These are phyloP conservation scores for Ophiostoma ulmi DNA, from an alignment of 2,329 filamentous ascomycete genomes.

Conservation along the genomic window DNA sequence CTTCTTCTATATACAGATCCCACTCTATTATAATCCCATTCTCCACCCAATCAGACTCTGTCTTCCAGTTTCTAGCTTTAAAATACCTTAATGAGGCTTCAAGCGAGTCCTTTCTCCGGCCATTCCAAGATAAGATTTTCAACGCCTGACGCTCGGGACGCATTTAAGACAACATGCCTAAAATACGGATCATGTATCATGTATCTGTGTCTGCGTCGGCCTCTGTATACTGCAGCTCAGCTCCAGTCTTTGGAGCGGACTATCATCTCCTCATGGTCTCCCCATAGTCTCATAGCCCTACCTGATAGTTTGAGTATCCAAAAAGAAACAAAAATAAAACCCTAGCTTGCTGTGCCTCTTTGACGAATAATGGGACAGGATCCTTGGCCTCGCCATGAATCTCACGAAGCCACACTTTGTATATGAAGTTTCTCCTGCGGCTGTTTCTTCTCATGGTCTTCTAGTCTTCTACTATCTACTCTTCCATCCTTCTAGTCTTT, in stretches of 20 bases:
- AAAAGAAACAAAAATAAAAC: conserved; percentile 8
- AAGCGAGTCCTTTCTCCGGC: background rate
- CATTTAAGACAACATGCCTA: background rate
- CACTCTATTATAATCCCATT: conserved; percentile 4
- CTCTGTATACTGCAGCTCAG: background rate
- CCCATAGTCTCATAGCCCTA: conserved; percentile 5
- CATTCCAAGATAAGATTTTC: conserved; percentile 1
- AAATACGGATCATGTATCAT: background rate
- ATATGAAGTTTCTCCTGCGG: background rate
- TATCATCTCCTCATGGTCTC: background rate
- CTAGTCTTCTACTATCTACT: background rate
- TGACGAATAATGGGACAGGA: conserved; percentile 16
- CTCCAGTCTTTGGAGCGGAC: background rate
- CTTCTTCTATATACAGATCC: conserved; percentile 7
- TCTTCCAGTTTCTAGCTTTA: conserved; percentile 1
- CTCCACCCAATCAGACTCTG: background rate
- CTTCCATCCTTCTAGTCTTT: background rate
- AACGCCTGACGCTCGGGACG: background rate
- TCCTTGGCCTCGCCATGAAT: conserved; percentile 11
- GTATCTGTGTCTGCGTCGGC: background rate
- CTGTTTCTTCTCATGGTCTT: conserved; percentile 1
- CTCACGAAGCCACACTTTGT: conserved; percentile 2
- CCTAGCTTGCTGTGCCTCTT: conserved; percentile 9
- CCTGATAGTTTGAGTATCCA: background rate
- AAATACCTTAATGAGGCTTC: background rate